Base-by-base conservation (phyloP, 2,329 filamentous ascomycete genomes). In the Cladorrhinum sp. region DNA sequence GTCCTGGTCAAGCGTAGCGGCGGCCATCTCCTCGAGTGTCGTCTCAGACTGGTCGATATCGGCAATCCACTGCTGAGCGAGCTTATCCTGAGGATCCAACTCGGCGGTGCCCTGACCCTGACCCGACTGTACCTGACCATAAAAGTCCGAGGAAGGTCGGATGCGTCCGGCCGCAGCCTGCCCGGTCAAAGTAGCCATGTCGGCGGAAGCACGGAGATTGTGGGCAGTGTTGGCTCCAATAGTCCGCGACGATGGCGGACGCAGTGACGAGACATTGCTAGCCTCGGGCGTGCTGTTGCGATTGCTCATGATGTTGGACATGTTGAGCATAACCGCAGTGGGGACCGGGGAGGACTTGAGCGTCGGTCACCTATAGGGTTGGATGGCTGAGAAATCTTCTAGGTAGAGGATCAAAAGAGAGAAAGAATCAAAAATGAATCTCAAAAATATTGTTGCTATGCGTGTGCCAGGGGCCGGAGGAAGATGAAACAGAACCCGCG, bases 11-110 rank as follows among this genome's bases (percentile, higher is more conserved):
- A 98, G 81, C n/a, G 95, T 98, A 26, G 95, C 95, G 30, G 94
- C 93, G 49, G 95, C 95, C 95, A 99, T 99, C 75, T 99, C 95
- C 76, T 98, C 95, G 71, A 99, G 78, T 1, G 95, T 99, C n/a
- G 88, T 96, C 81, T 99, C 95, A 72, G 97, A 97, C 75, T 98
- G 94, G 74, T 99, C 95, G 68, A 99, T 98, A 71, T 99, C 95
- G 59, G 94, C 92, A 70, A 99, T 94, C 95, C 95, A 99, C 77
- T 99, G 93, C 79, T 97, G 93, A 55, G 94, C 92, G 66, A 94
- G 90, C 76, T 93, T 94, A 74, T 98, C 95, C 74, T 95, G 88
- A 9, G 90, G 86, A 75, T 98, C 95, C 65, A 79, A 76, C 59
- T 97, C 93, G 20, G 84, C 77, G 68, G 83, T 86, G 67, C 81